Evolutionary conservation across 1,284 basidiomycete species (phyloP), one percentile per base, ranked within the genome.

Genomic region (Uromyces viciae-fabae): DNA sequence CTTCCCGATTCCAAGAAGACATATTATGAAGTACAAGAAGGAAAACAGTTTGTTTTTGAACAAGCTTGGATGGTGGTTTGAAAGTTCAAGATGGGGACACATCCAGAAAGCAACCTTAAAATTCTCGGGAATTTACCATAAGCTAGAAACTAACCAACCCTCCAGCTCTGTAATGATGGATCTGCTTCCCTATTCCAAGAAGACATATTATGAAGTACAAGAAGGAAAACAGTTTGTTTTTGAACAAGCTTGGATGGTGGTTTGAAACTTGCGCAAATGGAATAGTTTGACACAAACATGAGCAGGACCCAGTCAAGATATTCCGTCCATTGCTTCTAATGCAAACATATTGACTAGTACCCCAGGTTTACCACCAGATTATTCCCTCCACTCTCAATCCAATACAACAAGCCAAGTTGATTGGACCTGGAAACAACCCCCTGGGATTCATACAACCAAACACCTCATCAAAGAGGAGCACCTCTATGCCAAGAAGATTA

Each of bases 11-110:
- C 66, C 14, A 69, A 69, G 25, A 43, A 49, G 25, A 28, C 66
- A 31, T 69, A 7, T 31, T 69, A 69, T 17, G 25, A 69, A 43
- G n/a, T n/a, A n/a, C 64, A 68, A 68, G 64, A 68, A 68, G 64
- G 64, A 2, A 42, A 43, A 25, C 66, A 69, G 66, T 69, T 69
- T 17, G 33, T 31, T 3, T 69, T n/a, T 49, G 66, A 69, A 15
- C 66, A 43, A n/a, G 66, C 66, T 46, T 69, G 66, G 66, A 28
- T 31, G 17, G n/a, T 43, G 25, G 9, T 3, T 11, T 31, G 3
- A 40, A 69, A 69, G 1, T 43, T 14, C 42, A 36, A 2, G 66
- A 15, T 17, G 25, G 2, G 1, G 56, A 4, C 56, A 60, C 25
- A 60, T 60, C 66, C 42, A 17, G 25, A 60, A 60, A 31, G 56